Percentiles rank a stretch among this genome's conserved stretches.
Conservation (phyloP, 257 asterid species). For the Schizonepeta tenuifolia region DNA sequence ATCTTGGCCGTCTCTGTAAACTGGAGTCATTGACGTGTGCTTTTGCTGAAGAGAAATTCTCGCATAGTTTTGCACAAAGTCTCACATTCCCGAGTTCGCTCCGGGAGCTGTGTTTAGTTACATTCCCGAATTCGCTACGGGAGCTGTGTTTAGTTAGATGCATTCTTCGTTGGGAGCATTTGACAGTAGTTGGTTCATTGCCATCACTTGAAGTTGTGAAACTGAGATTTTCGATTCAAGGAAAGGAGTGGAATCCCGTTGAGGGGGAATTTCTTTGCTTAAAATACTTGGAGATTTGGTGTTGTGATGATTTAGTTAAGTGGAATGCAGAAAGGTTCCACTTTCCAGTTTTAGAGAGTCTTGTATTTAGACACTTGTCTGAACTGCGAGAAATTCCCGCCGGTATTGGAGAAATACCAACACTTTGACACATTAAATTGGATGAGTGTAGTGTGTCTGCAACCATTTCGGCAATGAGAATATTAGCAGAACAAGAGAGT, state of each 20-base stretch:
- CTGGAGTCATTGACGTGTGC: neutral
- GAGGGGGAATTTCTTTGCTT: neutral
- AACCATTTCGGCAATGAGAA: neutral
- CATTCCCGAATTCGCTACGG: neutral
- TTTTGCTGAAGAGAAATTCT: neutral
- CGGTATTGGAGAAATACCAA: neutral
- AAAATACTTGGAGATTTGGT: neutral
- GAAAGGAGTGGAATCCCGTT: neutral
- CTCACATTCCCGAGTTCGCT: neutral
- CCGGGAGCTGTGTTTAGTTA: neutral
- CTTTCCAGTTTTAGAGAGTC: neutral
- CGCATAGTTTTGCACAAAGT: neutral
- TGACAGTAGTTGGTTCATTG: neutral
- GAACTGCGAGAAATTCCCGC: neutral
- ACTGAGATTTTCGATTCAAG: neutral
- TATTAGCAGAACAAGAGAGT: neutral
- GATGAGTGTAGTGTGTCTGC: neutral
- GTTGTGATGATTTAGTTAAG: neutral
- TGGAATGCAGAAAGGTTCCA: neutral
- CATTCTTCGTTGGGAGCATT: neutral
- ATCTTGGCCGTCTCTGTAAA: neutral
- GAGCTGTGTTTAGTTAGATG: neutral
- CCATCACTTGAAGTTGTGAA: neutral
- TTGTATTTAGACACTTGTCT: neutral
- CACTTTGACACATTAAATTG: neutral